Conservation (phyloP, 805 yeast genomes). For the Candida coleopterorum region DNA sequence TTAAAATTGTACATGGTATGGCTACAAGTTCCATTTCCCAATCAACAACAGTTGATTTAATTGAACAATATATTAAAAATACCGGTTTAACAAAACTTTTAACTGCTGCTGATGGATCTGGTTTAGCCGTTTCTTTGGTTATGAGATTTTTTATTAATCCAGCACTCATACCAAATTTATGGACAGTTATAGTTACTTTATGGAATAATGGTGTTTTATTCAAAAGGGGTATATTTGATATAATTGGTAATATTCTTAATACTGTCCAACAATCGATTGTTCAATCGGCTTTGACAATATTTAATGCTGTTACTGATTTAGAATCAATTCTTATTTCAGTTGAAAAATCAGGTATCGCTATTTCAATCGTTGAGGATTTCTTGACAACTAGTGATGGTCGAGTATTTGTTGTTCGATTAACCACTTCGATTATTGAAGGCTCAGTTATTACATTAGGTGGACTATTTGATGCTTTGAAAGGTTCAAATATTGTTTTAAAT, state of each 20-base stretch:
- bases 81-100: conserved; percentile 9
- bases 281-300: conserved; percentile 6
- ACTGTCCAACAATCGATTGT: conserved; percentile 6
- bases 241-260: conserved; percentile 6
- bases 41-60: conserved; percentile 5
- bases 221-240: conserved; percentile 10
- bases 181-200: conserved; percentile 6
- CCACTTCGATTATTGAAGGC: conserved; percentile 5
- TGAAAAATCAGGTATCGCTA: conserved; percentile 13
- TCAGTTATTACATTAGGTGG: conserved; percentile 7
- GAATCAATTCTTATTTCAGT: conserved; percentile 9
- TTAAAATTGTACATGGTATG: conserved; percentile 7
- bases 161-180: conserved; percentile 9
- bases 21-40: conserved; percentile 9
- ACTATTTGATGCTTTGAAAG: conserved; percentile 7
- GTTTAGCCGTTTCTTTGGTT: conserved; percentile 11
- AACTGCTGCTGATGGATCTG: conserved; percentile 9
- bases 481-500: conserved; percentile 7
- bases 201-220: conserved; percentile 8
- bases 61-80: conserved; percentile 9
- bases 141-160: conserved; percentile 10
- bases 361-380: conserved; percentile 10
- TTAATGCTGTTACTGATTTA: conserved; percentile 9
- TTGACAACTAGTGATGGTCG: conserved; percentile 10
- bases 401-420: conserved; percentile 8